A percentile compares a stretch with the other conserved stretches of the same genome.
phyloP scores from a whole-genome alignment of 495 filamentous ascomycete genomes.

The Copromyces sp. region DNA sequence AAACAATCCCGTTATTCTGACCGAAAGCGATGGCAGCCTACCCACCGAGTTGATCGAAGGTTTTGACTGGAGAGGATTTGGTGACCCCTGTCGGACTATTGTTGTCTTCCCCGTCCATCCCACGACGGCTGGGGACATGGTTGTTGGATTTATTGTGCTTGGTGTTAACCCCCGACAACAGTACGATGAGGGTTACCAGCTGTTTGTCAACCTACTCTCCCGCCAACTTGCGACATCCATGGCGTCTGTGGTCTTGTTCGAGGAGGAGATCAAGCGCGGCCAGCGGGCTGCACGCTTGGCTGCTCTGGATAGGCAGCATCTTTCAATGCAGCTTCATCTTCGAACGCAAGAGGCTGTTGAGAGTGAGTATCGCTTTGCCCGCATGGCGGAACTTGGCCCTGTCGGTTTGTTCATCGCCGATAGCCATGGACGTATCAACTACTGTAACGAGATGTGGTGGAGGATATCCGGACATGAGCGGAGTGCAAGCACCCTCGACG shows the following conservation, averaged over 20 bases:
- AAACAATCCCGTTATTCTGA: constrained; percentile 47
- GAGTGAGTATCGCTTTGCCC: constrained; percentile 60
- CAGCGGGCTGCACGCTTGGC: constrained; percentile 55
- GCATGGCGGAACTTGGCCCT: constrained; percentile 64
- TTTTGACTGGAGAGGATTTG: constrained; percentile 53
- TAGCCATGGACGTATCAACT: constrained; percentile 49
- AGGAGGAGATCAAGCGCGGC: constrained; percentile 61
- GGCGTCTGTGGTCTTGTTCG: constrained; percentile 61
- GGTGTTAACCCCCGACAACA: constrained; percentile 59
- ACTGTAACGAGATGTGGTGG: constrained; percentile 66
- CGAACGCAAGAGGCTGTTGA: constrained; percentile 59
- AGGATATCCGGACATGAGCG: constrained; percentile 51
- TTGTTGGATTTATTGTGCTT: constrained; percentile 58
- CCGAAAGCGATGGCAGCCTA: constrained; percentile 46
- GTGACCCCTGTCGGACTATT: constrained; percentile 51
- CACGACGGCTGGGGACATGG: constrained; percentile 49
- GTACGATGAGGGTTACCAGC: constrained; percentile 58
- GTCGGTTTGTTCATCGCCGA: constrained; percentile 66
- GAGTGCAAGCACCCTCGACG: constrained; percentile 34
- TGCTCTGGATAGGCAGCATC: constrained; percentile 52
- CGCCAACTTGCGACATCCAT: constrained; percentile 60
- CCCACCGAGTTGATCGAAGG: constrained; percentile 48
- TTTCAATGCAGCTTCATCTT: constrained; percentile 55
- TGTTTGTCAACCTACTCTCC: constrained; percentile 60
- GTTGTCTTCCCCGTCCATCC: constrained; percentile 63